Base-by-base conservation (phyloP, 257 asterid species). In the Gentiana dahurica region DNA sequence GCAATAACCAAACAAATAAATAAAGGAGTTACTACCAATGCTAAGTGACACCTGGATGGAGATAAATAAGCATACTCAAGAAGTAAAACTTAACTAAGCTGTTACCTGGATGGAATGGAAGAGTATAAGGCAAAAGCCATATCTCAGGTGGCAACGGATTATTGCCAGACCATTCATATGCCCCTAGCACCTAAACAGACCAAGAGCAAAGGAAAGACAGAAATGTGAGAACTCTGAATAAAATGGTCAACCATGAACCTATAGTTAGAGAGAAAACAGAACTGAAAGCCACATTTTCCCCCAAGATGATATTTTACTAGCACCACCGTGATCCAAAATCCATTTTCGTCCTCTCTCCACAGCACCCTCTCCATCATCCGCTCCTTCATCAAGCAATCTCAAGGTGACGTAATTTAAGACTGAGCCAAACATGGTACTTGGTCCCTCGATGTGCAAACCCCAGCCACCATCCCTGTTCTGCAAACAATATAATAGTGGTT, bases 401-500 rank as follows among this genome's bases (percentile, higher is more conserved):
- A 86, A 65, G 2, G 76, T 54, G 1, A 79, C 84, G 47, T 86
- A 86, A 43, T 72, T 83, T 4, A 86, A 81, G 68, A 69, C 74
- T 2, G 90, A 79, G 52, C 82, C 55, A 34, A 86, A 81, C 94
- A 86, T 86, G 75, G 72, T 69, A 75, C 94, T 86, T 12, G 46
- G 74, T 54, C 78, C 94, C 74, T 83, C 88, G 44, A 83, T 77
- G 59, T 86, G 90, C 77, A 86, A 62, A 2, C 91, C 95, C 95
- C 95, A 86, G 24, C 95, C 95, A 56, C 95, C 94, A 77, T 86
- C 95, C 49, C 3, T 51, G 48, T 86, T 86, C 95, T 86, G 55
- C 63, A 44, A 5, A 34, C 12, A 38, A 8, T 8, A 2, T 0
- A 34, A 53, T 36, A 7, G 2, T 53, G 9, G 43, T 53, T 53